A percentile compares a stretch with the other conserved stretches of the same genome.
phyloP scores from a whole-genome alignment of 176 grass and related monocot species.

The Typha latifolia region DNA sequence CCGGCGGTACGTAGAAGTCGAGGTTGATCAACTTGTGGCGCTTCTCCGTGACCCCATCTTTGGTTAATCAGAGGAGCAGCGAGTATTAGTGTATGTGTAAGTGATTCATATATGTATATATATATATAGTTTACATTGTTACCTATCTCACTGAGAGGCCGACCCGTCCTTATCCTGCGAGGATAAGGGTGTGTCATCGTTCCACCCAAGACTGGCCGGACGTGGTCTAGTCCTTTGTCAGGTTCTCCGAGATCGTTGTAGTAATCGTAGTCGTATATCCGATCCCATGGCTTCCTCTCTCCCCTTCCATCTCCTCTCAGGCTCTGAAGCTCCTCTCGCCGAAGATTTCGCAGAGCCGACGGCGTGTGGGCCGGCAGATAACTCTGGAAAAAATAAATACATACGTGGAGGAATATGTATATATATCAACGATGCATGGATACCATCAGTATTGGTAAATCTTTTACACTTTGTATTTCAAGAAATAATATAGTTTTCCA shows the following conservation, averaged over 20 bases:
- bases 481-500: too few species aligned
- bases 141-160: conserved; percentile 38
- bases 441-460: too few species aligned
- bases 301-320: conserved; percentile 56
- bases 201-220: conserved; percentile 59
- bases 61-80: not conserved
- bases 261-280: conserved; percentile 64
- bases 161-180: conserved; percentile 70
- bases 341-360: conserved; percentile 30
- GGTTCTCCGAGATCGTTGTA: conserved; percentile 87
- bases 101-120: too few species aligned
- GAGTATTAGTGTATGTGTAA: not conserved
- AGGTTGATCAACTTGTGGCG: conserved; percentile 62
- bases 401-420: too few species aligned
- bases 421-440: too few species aligned
- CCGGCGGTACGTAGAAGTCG: conserved; percentile 81
- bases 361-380: conserved; percentile 72
- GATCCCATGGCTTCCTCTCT: conserved; percentile 70
- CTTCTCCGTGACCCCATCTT: conserved; percentile 60
- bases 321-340: conserved; percentile 56
- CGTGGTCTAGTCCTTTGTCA: conserved; percentile 35
- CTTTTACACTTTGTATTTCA: too few species aligned
- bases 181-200: conserved; percentile 47
- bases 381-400: conserved; percentile 18
- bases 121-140: not conserved